Base-by-base conservation (phyloP, 306 rosid species). In the Cajanus cajan region DNA sequence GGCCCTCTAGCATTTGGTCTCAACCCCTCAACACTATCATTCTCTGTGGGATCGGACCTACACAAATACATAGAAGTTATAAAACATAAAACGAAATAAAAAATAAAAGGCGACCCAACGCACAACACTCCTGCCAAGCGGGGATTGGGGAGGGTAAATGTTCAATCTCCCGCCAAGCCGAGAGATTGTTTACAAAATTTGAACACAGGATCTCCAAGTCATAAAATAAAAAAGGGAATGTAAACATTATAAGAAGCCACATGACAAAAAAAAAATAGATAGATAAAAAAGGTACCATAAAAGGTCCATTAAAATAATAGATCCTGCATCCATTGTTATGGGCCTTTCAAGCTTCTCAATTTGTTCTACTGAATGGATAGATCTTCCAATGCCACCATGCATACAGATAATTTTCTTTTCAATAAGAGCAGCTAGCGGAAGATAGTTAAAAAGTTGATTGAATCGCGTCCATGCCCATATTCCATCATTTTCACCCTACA, bases 1-100 rank as follows among this genome's bases (percentile, higher is more conserved):
- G 99, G 99, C 59, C 99, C 99, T 90, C 99, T 96, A 66, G 99
- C 99, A 84, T 96, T 96, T 57, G 99, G 99, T 87, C 99, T 93
- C 89, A 96, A 86, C 73, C 99, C 99, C 89, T 96, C 99, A 14
- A 96, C 96, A 28, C 99, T 89, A 58, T 96, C 99, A 15, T 96
- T 96, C 83, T 96, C 99, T 28, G 99, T 96, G 59, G 99, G 99
- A 90, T 96, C 99, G 65, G 99, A 96, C 99, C 99, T 96, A 87
- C 83, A 83, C 82, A 83, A 48, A 75, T 24, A 74, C 41, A 71
- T 40, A 73, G 74, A 82, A 22, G 33, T 47, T 79, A 33, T 79
- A 22, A n/a, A n/a, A n/a, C n/a, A 83, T 76, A 54, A 58, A 36
- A 67, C 59, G 28, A 31, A 74, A 21, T 68, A 10, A 9, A 31